A percentile compares a stretch with the other conserved stretches of the same genome.
These are phyloP conservation scores for Zygotorulaspora mrakii DNA, from an alignment of 1,139 yeast species.

Conservation along the genomic window DNA sequence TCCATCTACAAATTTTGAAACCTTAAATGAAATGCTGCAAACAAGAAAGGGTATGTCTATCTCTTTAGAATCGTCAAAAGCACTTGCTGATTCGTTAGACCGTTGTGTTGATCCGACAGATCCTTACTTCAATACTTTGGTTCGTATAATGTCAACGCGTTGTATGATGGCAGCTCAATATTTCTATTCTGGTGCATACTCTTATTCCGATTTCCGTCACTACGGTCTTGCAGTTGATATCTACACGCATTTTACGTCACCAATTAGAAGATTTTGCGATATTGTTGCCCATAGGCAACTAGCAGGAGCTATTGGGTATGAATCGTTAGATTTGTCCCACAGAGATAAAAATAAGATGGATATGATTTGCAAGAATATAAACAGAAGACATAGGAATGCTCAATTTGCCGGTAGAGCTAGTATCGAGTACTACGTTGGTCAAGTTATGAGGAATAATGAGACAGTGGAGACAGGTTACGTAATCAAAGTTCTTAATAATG, in stretches of 20 bases:
- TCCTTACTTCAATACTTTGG: slow-evolving; percentile 86
- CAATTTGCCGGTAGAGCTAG: slow-evolving; percentile 99
- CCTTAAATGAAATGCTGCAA: slow-evolving; percentile 80
- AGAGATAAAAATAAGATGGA: slow-evolving; percentile 92
- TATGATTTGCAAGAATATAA: slow-evolving; percentile 79
- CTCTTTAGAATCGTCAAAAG: slow-evolving; percentile 80
- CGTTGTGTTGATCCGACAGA: slow-evolving; percentile 77
- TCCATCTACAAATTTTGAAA: slow-evolving; percentile 88
- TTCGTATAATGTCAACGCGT: slow-evolving; percentile 95
- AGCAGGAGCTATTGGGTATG: slow-evolving; percentile 96
- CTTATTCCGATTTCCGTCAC: slow-evolving; percentile 92
- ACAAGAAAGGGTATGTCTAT: slow-evolving; percentile 78
- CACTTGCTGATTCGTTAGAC: slow-evolving; percentile 91
- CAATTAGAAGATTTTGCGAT: slow-evolving; percentile 97
- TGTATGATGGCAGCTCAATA: slow-evolving; percentile 99
- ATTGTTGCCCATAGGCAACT: slow-evolving; percentile 95
- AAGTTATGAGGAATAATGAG: slow-evolving; percentile 75
- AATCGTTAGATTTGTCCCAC: slow-evolving; percentile 72
- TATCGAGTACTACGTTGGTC: slow-evolving; percentile 96
- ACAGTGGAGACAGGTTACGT: slow-evolving; percentile 88
- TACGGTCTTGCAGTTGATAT: slow-evolving; percentile 97
- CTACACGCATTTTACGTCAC: slow-evolving; percentile 97
- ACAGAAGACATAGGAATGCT: slow-evolving; percentile 93
- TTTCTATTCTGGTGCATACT: slow-evolving; percentile 88
- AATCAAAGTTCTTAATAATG: slow-evolving; percentile 89